These are phyloP conservation scores for Beauveria asiatica DNA, from an alignment of 2,329 filamentous ascomycete species.

Conservation along the genomic window DNA sequence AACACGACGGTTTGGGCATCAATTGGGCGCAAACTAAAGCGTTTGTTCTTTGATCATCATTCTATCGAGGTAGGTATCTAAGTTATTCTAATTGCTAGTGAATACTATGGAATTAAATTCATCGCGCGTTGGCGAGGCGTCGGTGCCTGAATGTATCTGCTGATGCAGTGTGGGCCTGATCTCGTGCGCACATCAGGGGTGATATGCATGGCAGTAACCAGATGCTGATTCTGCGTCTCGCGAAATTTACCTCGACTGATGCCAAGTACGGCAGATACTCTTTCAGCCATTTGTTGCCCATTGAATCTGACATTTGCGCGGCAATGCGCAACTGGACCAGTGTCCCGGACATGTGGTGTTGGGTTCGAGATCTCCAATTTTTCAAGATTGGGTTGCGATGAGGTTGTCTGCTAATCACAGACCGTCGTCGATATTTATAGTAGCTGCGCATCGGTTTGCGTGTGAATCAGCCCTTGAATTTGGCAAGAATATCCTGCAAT, in stretches of 20 bases:
- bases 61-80: not conserved
- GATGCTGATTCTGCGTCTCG: not conserved
- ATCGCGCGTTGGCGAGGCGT: not conserved
- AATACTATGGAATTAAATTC: not conserved
- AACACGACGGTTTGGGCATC: constrained; percentile 15
- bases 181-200: constrained; percentile 5
- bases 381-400: not conserved
- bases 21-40: not conserved
- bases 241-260: not conserved
- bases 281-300: too few species aligned
- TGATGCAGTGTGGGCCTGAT: constrained; percentile 8
- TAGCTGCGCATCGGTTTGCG: not conserved
- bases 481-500: constrained; percentile 52
- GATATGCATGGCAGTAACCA: not conserved
- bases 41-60: not conserved
- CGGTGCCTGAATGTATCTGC: not conserved
- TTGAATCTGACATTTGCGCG: not conserved
- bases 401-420: not conserved
- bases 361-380: not conserved
- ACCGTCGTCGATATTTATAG: not conserved
- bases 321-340: not conserved
- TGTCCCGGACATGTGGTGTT: not conserved
- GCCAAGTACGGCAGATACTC: too few species aligned
- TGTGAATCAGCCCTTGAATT: constrained; percentile 54
- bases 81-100: not conserved